Evolutionary conservation across 495 filamentous ascomycete species (phyloP).

Genomic region (Neurospora sp.): DNA sequence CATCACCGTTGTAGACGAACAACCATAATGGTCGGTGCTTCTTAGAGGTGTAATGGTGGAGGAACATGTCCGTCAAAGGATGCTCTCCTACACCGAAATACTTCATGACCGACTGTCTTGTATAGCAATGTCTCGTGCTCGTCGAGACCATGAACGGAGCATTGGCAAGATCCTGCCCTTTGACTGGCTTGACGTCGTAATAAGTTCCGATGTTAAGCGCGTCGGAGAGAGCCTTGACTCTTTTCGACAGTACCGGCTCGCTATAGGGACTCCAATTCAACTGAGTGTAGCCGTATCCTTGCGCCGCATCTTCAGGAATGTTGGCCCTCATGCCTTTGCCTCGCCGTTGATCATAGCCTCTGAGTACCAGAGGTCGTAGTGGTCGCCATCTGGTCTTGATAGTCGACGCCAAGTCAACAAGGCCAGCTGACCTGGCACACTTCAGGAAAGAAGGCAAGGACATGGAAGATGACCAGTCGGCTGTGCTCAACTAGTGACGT

Average conservation of each 20-base stretch:
- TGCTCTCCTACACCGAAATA: constrained; percentile 25
- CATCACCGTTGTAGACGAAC: constrained; percentile 19
- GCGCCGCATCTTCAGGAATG: background rate
- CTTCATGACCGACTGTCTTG: constrained; percentile 5
- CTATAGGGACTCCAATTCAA: background rate
- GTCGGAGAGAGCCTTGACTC: background rate
- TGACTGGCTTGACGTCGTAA: background rate
- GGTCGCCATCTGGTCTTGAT: background rate
- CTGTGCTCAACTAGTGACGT: background rate
- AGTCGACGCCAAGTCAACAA: background rate
- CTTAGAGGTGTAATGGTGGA: constrained; percentile 20
- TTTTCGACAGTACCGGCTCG: background rate
- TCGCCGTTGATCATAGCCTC: background rate
- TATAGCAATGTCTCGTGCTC: background rate
- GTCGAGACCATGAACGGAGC: background rate
- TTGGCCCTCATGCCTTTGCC: background rate
- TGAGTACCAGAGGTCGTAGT: background rate
- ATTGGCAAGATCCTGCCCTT: background rate
- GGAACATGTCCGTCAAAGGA: constrained; percentile 20
- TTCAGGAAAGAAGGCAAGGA: background rate
- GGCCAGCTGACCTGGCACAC: background rate
- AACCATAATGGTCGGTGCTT: constrained; percentile 42
- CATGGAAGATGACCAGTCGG: background rate
- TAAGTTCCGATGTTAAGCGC: background rate
- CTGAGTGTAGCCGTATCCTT: background rate